Evolutionary conservation across 345 rosid genomes (phyloP).

Genomic region (Eucalyptus polyanthemos): DNA sequence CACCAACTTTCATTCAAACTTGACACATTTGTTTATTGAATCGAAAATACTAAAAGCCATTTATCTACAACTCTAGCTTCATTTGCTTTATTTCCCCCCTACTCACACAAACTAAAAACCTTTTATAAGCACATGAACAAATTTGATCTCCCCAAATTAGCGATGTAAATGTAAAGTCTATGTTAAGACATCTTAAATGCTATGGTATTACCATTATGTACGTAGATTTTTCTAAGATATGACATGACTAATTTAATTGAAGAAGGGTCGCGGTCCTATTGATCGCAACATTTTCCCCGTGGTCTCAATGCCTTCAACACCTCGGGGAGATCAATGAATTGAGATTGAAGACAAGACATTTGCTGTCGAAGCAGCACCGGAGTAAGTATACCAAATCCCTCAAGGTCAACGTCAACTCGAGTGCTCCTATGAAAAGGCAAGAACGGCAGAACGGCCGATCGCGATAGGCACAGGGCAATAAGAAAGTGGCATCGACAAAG

Average conservation of each 20-base stretch:
- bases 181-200: background rate
- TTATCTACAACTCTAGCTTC: background rate
- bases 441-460: background rate
- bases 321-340: background rate
- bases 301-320: background rate
- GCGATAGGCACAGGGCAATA: background rate
- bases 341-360: background rate
- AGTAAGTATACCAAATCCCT: background rate
- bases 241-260: background rate
- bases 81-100: background rate
- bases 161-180: background rate
- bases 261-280: background rate
- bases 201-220: background rate
- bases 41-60: background rate
- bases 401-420: background rate
- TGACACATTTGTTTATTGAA: background rate
- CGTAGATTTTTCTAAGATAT: background rate
- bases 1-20: background rate
- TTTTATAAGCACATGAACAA: background rate
- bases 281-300: background rate
- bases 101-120: background rate
- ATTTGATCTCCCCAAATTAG: background rate
- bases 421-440: background rate
- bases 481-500: background rate
- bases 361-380: background rate